Conservation (phyloP, 108 stramenopile species). For the Bacterosira constricta region DNA sequence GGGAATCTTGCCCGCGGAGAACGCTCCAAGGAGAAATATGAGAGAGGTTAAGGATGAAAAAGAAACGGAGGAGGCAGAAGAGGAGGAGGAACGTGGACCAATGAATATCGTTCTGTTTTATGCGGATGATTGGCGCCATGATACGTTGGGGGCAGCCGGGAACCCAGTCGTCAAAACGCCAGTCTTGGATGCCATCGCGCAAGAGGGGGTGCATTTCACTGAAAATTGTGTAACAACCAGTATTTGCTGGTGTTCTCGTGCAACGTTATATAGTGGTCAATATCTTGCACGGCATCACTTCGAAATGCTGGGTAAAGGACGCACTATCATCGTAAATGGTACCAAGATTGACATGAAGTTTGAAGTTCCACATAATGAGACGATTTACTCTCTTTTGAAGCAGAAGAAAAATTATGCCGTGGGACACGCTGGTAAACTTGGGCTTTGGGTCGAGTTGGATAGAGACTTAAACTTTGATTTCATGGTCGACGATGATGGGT, state of each 20-base stretch:
- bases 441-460: slow-evolving; percentile 42
- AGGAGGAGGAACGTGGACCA: slow-evolving; percentile 37
- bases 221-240: slow-evolving; percentile 71
- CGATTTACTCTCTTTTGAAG: slow-evolving; percentile 65
- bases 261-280: slow-evolving; percentile 64
- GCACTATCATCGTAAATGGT: slow-evolving; percentile 35
- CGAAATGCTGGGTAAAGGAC: slow-evolving; percentile 45
- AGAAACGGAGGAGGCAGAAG: slow-evolving; percentile 23
- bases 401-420: slow-evolving; percentile 64
- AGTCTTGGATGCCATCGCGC: slow-evolving; percentile 57
- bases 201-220: slow-evolving; percentile 67
- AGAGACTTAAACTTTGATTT: slow-evolving; percentile 42
- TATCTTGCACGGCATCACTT: slow-evolving; percentile 61
- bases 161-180: slow-evolving; percentile 68
- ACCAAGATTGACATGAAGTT: slow-evolving; percentile 33
- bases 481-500: slow-evolving; percentile 50
- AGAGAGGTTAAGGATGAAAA: background rate
- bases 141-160: slow-evolving; percentile 51
- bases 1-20: background rate
- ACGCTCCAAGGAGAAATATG: background rate
- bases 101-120: slow-evolving; percentile 55
- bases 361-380: slow-evolving; percentile 67
- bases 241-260: slow-evolving; percentile 72
- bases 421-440: slow-evolving; percentile 75
- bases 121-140: slow-evolving; percentile 61